Base-by-base conservation (phyloP, 805 yeast genomes). In the Candida hispaniensis region DNA sequence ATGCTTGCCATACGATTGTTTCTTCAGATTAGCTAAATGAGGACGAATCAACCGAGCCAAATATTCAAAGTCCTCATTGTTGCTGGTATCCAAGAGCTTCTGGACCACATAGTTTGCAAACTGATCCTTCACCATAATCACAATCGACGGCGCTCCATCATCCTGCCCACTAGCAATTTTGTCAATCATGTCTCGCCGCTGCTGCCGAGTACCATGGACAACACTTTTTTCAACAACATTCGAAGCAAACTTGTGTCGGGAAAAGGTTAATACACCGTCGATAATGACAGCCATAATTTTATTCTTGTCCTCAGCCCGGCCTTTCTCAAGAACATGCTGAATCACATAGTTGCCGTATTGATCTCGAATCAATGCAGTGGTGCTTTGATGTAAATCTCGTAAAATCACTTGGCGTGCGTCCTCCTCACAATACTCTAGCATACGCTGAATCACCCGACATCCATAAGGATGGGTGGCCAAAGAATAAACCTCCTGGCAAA, bases 261-360 rank as follows among this genome's bases (percentile, higher is more conserved):
- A 81, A 41, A 85, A 78, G 35, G 70, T 73, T 18, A 91, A 81
- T 30, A 82, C 75, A 12, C 74, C 69, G 16, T 75, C 75, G 18
- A 73, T 57, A 7, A 88, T 93, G 27, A 79, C 72, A 26, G 67
- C 63, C 29, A 83, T 64, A 32, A 91, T 76, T 30, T 55, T 61
- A 39, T 64, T 69, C 11, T 77, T 69, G 48, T 79, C 85, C 15
- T 61, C 64, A 3, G 44, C 43, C 23, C 53, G 48, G n/a, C 94
- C 93, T 41, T 77, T 72, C 55, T 85, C 93, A 44, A 91, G 70
- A 38, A 91, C 79, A 55, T 91, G 96, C 57, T 91, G 99, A 51
- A 91, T 83, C 23, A 91, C 98, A 52, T 91, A 91, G 61, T 91
- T 91, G 41, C 99, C 99, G 55, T 83, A 91, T 61, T 91, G 97